Percentiles rank a stretch among this genome's conserved stretches.
These are phyloP conservation scores for Achaetomiella virescens DNA, from an alignment of 495 filamentous ascomycete species.

Conservation along the genomic window DNA sequence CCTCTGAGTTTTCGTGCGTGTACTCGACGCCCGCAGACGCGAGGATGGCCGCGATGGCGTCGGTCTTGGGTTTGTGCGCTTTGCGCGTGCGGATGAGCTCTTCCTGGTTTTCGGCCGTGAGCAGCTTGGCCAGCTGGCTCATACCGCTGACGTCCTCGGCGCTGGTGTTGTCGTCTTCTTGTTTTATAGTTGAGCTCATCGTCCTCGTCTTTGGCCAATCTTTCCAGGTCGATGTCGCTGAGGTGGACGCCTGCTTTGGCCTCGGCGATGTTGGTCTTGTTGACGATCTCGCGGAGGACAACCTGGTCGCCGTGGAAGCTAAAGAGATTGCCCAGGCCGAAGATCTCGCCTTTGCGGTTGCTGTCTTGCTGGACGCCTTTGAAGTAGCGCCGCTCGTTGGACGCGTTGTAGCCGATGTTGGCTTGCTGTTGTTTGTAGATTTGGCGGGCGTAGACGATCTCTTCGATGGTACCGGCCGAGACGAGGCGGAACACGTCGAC, in stretches of 20 bases:
- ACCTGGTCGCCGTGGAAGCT: conserved; percentile 72
- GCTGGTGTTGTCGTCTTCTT: conserved; percentile 34
- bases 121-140: conserved; percentile 66
- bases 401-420: conserved; percentile 94
- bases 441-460: conserved; percentile 94
- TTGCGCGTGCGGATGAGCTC: conserved; percentile 20
- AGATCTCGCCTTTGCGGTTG: conserved; percentile 82
- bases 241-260: conserved; percentile 79
- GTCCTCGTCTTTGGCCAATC: conserved; percentile 51
- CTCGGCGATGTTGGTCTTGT: conserved; percentile 96
- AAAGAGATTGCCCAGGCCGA: conserved; percentile 85
- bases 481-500: conserved; percentile 95
- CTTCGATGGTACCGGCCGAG: conserved; percentile 90
- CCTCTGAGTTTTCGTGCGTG: conserved; percentile 93
- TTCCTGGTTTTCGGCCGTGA: conserved; percentile 50
- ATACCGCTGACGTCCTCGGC: conserved; percentile 56
- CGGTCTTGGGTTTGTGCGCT: conserved; percentile 45
- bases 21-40: conserved; percentile 87
- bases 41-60: conserved; percentile 85
- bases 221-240: conserved; percentile 62
- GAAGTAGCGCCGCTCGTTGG: conserved; percentile 89
- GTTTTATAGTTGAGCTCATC: conserved; percentile 35
- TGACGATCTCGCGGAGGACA: conserved; percentile 84
- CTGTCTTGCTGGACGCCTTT: conserved; percentile 83
- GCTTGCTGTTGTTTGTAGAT: conserved; percentile 99